phyloP scores from a whole-genome alignment of 164 flowering plant genomes.

The Malania oleifera region DNA sequence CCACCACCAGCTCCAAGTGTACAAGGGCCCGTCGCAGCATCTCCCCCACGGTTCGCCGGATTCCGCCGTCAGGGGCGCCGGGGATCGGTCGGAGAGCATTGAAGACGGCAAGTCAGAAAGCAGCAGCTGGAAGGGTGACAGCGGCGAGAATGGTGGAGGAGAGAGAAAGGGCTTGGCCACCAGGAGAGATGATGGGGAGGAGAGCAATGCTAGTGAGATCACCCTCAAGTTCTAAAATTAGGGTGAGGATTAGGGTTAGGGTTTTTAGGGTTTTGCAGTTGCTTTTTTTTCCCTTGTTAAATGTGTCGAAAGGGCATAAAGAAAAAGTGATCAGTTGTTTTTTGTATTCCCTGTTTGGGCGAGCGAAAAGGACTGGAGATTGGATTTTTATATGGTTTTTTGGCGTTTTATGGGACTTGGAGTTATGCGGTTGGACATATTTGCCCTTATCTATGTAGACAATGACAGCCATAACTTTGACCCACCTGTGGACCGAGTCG shows the following conservation, averaged over 20 bases:
- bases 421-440: conserved; percentile 14
- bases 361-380: conserved; percentile 18
- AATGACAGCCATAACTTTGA: conserved; percentile 9
- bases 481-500: too few relatives aligned
- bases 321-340: conserved; percentile 32
- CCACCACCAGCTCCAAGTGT: conserved; percentile 54
- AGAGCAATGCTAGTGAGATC: conserved; percentile 79
- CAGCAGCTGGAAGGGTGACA: conserved; percentile 74
- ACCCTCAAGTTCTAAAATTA: conserved; percentile 67
- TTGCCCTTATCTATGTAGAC: conserved; percentile 15
- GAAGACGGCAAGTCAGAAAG: conserved; percentile 88
- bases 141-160: conserved; percentile 38
- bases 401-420: conserved; percentile 2
- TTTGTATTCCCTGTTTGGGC: conserved; percentile 5
- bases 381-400: conserved; percentile 16
- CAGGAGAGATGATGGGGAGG: conserved; percentile 61
- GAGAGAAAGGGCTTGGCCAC: conserved; percentile 48
- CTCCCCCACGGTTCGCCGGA: conserved; percentile 56
- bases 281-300: background rate
- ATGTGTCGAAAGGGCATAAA: conserved; percentile 19
- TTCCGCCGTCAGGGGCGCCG: conserved; percentile 39
- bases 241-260: conserved; percentile 15
- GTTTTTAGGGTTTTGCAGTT: background rate
- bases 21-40: conserved; percentile 44
- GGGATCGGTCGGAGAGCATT: conserved; percentile 78